Percentiles rank a stretch among this genome's conserved stretches.
Conservation (phyloP, 192 early-diverging fungal genomes). For the Allomyces macrogynus region DNA sequence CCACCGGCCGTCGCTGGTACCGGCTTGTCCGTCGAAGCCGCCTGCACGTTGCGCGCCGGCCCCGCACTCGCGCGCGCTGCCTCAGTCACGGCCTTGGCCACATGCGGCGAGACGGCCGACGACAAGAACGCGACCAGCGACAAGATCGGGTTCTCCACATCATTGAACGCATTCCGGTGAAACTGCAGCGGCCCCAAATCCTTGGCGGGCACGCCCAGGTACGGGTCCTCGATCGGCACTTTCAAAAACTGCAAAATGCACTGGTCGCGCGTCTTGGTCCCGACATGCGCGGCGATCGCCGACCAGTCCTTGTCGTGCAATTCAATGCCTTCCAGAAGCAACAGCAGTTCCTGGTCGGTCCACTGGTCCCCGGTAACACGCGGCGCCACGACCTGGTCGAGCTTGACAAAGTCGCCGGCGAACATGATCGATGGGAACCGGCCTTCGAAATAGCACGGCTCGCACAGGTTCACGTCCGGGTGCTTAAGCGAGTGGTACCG, state of each 20-base stretch:
- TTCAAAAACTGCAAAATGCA: slow-evolving; percentile 76
- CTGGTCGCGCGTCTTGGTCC: slow-evolving; percentile 69
- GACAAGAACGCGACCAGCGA: slow-evolving; percentile 75
- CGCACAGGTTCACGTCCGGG: slow-evolving; percentile 43
- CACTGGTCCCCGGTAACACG: slow-evolving; percentile 24
- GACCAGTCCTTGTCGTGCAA: slow-evolving; percentile 89
- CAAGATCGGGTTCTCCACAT: slow-evolving; percentile 78
- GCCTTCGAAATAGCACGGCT: slow-evolving; percentile 77
- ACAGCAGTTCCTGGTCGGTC: slow-evolving; percentile 67
- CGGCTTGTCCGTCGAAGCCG: slow-evolving; percentile 1
- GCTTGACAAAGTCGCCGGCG: slow-evolving; percentile 73
- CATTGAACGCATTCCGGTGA: slow-evolving; percentile 48
- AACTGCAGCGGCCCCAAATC: slow-evolving; percentile 45
- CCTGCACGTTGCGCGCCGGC: too few relatives aligned
- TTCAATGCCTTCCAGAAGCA: slow-evolving; percentile 81
- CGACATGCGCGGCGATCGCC: slow-evolving; percentile 76
- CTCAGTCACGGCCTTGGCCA: slow-evolving; percentile 59
- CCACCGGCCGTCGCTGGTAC: slow-evolving; percentile 1
- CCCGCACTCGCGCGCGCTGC: slow-evolving; percentile 19
- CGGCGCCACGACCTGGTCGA: slow-evolving; percentile 22
- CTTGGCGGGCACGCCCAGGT: slow-evolving; percentile 20
- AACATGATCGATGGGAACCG: slow-evolving; percentile 65
- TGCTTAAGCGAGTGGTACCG: slow-evolving; percentile 68
- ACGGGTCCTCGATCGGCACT: slow-evolving; percentile 74
- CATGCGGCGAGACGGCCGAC: slow-evolving; percentile 62